Evolutionary conservation across 768 basidiomycete species (phyloP).

Genomic region (Russula emetica): DNA sequence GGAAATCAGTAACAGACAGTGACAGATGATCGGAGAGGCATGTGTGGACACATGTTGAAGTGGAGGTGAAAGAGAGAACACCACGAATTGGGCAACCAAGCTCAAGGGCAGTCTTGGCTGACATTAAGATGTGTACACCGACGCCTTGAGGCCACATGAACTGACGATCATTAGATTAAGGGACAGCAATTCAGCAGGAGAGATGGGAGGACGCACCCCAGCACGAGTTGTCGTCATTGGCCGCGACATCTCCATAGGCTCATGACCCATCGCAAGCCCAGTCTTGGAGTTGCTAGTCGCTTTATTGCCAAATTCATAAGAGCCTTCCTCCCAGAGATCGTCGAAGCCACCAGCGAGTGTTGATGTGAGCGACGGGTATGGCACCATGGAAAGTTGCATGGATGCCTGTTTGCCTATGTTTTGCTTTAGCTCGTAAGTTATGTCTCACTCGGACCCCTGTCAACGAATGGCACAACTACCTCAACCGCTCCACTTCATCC

Average conservation of each 20-base stretch:
- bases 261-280: slow-evolving; percentile 98
- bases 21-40: background rate
- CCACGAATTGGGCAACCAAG: slow-evolving; percentile 92
- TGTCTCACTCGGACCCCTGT: too few relatives aligned
- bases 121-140: slow-evolving; percentile 97
- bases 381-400: too few relatives aligned
- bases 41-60: slow-evolving; percentile 68
- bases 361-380: too few relatives aligned
- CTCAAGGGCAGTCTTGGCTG: slow-evolving; percentile 90
- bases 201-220: slow-evolving; percentile 56
- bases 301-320: slow-evolving; percentile 98
- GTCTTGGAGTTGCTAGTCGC: slow-evolving; percentile 96
- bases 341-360: slow-evolving; percentile 98
- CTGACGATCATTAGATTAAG: slow-evolving; percentile 34
- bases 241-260: slow-evolving; percentile 98
- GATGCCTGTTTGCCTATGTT: too few relatives aligned
- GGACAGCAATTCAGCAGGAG: slow-evolving; percentile 11
- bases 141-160: slow-evolving; percentile 98
- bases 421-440: too few relatives aligned
- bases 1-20: background rate
- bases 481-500: too few relatives aligned
- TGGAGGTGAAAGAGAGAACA: slow-evolving; percentile 92
- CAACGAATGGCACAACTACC: too few relatives aligned
- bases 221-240: slow-evolving; percentile 94
- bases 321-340: slow-evolving; percentile 96